phyloP scores from a whole-genome alignment of 768 basidiomycete species.

The Mycena crocata region DNA sequence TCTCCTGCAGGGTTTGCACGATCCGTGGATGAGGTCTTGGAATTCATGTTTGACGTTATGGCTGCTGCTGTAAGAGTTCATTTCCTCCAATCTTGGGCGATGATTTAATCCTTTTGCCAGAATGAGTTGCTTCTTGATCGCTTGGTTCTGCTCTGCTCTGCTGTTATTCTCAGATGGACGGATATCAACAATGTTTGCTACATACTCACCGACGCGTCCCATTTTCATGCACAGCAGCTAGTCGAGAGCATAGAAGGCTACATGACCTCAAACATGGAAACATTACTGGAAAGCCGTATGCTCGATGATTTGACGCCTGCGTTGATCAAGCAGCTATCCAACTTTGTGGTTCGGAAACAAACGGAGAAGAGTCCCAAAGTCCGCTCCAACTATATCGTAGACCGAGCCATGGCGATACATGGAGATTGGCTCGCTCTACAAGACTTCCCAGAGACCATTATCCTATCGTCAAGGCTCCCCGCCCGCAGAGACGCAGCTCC shows the following conservation, averaged over 20 bases:
- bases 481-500: slow-evolving; percentile 34
- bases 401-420: slow-evolving; percentile 68
- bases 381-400: slow-evolving; percentile 64
- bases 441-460: slow-evolving; percentile 73
- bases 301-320: slow-evolving; percentile 79
- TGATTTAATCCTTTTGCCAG: slow-evolving; percentile 49
- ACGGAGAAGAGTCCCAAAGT: slow-evolving; percentile 72
- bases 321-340: slow-evolving; percentile 75
- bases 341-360: slow-evolving; percentile 70
- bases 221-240: slow-evolving; percentile 78
- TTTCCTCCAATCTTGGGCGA: not conserved
- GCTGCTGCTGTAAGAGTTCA: slow-evolving; percentile 75
- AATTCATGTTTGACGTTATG: slow-evolving; percentile 90
- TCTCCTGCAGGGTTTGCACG: slow-evolving; percentile 66
- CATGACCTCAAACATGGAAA: slow-evolving; percentile 87
- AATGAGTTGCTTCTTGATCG: slow-evolving; percentile 92
- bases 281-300: slow-evolving; percentile 82
- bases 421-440: slow-evolving; percentile 77
- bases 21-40: slow-evolving; percentile 79
- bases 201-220: slow-evolving; percentile 83
- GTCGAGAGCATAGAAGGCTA: slow-evolving; percentile 80
- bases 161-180: slow-evolving; percentile 73
- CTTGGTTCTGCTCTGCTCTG: slow-evolving; percentile 85
- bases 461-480: slow-evolving; percentile 43
- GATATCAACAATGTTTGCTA: slow-evolving; percentile 83